A percentile compares a stretch with the other conserved stretches of the same genome.
Evolutionary conservation across 371 early-diverging fungal genomes (phyloP).

Genomic region (Basidiobolus meristosporus): DNA sequence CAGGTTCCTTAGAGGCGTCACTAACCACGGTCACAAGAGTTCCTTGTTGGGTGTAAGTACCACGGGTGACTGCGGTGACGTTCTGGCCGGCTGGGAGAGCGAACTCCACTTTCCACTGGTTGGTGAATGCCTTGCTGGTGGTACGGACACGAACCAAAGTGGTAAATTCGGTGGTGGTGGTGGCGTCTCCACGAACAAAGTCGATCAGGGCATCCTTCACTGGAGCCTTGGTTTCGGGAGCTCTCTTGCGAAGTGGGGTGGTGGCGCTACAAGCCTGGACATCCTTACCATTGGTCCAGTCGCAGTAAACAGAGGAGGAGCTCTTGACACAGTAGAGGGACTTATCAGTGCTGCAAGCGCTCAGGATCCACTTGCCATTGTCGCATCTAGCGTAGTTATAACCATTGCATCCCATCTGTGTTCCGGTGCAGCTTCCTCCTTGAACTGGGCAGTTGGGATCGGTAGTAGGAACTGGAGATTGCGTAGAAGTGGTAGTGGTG

Average conservation of each 20-base stretch:
- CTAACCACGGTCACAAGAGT: too few relatives aligned
- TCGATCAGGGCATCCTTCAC: background rate
- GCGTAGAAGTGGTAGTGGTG: background rate
- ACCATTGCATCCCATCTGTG: background rate
- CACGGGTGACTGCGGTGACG: too few relatives aligned
- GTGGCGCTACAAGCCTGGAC: background rate
- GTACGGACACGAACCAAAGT: background rate
- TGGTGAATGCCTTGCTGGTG: background rate
- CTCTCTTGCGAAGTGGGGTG: background rate
- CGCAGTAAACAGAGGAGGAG: background rate
- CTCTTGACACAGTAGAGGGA: background rate
- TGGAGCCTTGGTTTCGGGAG: background rate
- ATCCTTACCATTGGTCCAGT: background rate
- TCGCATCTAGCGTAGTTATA: background rate
- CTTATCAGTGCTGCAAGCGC: background rate
- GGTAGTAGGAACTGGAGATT: background rate
- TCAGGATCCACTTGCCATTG: constrained; percentile 1
- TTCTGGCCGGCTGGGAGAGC: too few relatives aligned
- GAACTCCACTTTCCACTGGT: background rate
- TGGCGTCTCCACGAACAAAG: background rate
- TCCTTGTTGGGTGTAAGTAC: background rate
- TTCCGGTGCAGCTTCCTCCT: background rate
- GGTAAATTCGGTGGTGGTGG: background rate
- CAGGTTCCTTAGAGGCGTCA: background rate
- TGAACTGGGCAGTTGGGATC: background rate